These are phyloP conservation scores for Lagerstroemia speciosa DNA, from an alignment of 345 rosid species.

Conservation along the genomic window DNA sequence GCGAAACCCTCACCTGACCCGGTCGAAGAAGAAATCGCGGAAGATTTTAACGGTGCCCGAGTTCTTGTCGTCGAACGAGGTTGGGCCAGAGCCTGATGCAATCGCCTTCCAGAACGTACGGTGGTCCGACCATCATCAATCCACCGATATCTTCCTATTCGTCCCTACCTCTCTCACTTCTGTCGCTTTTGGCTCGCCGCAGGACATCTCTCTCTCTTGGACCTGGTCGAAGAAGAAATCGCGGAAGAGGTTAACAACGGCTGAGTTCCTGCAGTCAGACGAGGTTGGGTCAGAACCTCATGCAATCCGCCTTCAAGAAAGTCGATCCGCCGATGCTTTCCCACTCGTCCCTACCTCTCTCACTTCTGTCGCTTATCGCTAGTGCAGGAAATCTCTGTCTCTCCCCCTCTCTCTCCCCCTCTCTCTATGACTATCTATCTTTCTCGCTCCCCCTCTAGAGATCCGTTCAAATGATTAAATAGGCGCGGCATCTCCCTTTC, in stretches of 20 bases:
- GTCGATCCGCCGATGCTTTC: background rate
- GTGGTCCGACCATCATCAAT: no score
- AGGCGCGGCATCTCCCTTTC: background rate
- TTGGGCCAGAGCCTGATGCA: slow-evolving; percentile 48
- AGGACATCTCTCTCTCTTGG: no score
- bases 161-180: no score
- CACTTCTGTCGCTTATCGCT: background rate
- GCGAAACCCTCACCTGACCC: slow-evolving; percentile 32
- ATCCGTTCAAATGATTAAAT: no score
- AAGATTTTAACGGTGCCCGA: no score
- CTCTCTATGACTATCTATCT: no score
- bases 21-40: no score
- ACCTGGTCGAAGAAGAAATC: slow-evolving; percentile 35
- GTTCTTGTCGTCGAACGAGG: slow-evolving; percentile 56
- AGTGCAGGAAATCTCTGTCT: background rate
- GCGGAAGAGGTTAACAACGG: slow-evolving; percentile 65
- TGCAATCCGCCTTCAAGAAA: slow-evolving; percentile 57
- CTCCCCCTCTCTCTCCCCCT: background rate
- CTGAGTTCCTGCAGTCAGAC: slow-evolving; percentile 75
- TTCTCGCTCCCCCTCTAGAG: no score
- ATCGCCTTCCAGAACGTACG: slow-evolving; percentile 65
- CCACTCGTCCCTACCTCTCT: background rate
- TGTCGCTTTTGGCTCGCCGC: no score
- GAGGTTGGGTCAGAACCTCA: slow-evolving; percentile 53
- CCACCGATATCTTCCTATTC: no score